These are phyloP conservation scores for Cucurbitaria berberidis DNA, from an alignment of 2,329 filamentous ascomycete species.

Conservation along the genomic window DNA sequence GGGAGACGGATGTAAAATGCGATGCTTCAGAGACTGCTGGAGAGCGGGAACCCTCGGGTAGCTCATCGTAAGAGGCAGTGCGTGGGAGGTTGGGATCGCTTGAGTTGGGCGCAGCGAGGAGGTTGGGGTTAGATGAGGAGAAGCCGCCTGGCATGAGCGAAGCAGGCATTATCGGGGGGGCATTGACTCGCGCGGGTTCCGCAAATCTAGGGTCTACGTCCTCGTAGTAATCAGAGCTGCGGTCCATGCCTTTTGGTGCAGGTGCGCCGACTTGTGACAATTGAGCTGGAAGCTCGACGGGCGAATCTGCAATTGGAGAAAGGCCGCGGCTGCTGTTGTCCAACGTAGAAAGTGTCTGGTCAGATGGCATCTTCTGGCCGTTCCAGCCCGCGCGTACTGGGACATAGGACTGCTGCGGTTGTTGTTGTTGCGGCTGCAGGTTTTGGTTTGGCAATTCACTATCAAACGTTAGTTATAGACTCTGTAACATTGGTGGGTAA, in stretches of 20 bases:
- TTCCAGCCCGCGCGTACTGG: slow-evolving; percentile 57
- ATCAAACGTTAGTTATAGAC: slow-evolving; percentile 24
- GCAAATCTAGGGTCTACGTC: slow-evolving; percentile 90
- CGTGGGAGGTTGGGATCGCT: slow-evolving; percentile 46
- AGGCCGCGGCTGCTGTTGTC: slow-evolving; percentile 44
- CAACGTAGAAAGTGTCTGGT: slow-evolving; percentile 30
- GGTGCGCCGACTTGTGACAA: slow-evolving; percentile 31
- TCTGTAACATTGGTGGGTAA: neutral
- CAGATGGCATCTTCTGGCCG: slow-evolving; percentile 30
- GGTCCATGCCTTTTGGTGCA: slow-evolving; percentile 31
- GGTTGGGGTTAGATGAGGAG: slow-evolving; percentile 37
- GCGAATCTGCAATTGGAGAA: slow-evolving; percentile 50
- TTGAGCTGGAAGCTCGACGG: slow-evolving; percentile 43
- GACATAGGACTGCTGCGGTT: slow-evolving; percentile 46
- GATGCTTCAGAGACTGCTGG: slow-evolving; percentile 77
- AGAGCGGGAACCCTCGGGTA: slow-evolving; percentile 69
- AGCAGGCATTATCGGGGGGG: slow-evolving; percentile 39
- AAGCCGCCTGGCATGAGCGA: slow-evolving; percentile 45
- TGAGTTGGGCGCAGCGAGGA: slow-evolving; percentile 32
- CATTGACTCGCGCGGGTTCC: slow-evolving; percentile 48
- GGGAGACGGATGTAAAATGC: slow-evolving; percentile 88
- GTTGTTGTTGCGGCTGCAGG: slow-evolving; percentile 30
- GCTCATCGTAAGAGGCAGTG: slow-evolving; percentile 66
- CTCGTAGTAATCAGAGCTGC: slow-evolving; percentile 76
- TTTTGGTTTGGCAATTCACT: slow-evolving; percentile 16